Evolutionary conservation across 345 rosid genomes (phyloP).

Genomic region (Melaleuca quinquenervia): DNA sequence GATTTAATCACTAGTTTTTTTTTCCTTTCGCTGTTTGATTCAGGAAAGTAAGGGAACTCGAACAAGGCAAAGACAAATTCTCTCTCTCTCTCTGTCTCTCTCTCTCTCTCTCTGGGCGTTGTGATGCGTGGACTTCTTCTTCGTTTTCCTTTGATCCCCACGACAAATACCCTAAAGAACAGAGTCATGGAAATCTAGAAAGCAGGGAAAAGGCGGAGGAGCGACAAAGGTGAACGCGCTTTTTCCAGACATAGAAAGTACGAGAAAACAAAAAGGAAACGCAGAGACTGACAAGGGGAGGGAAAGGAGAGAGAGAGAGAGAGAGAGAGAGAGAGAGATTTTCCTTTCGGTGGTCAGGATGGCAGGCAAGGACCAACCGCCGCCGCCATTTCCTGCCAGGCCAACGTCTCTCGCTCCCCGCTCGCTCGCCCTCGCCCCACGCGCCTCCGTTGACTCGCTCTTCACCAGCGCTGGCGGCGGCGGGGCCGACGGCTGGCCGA

Average conservation of each 20-base stretch:
- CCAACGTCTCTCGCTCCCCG: slow-evolving; percentile 29
- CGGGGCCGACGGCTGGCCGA: background rate
- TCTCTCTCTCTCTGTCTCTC: background rate
- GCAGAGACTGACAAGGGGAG: background rate
- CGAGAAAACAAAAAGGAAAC: background rate
- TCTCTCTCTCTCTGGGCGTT: background rate
- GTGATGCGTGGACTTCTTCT: slow-evolving; percentile 30
- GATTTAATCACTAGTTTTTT: too few relatives aligned
- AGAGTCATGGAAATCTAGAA: background rate
- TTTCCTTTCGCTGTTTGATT: background rate
- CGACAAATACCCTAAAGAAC: slow-evolving; percentile 7
- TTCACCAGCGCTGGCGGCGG: slow-evolving; percentile 11
- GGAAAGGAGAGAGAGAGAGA: background rate
- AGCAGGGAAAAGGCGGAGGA: background rate
- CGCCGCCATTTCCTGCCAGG: slow-evolving; percentile 4
- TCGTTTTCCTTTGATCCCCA: slow-evolving; percentile 7
- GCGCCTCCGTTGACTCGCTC: slow-evolving; percentile 32
- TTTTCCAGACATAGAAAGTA: background rate
- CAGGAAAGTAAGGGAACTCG: background rate
- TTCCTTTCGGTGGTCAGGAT: background rate
- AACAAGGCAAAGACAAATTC: background rate
- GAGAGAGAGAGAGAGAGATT: background rate
- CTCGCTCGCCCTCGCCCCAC: slow-evolving; percentile 48
- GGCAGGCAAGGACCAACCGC: slow-evolving; percentile 24
- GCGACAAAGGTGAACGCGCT: background rate